Percentiles rank a stretch among this genome's conserved stretches.
Evolutionary conservation across 768 basidiomycete species (phyloP).

Genomic region (Vararia minispora): DNA sequence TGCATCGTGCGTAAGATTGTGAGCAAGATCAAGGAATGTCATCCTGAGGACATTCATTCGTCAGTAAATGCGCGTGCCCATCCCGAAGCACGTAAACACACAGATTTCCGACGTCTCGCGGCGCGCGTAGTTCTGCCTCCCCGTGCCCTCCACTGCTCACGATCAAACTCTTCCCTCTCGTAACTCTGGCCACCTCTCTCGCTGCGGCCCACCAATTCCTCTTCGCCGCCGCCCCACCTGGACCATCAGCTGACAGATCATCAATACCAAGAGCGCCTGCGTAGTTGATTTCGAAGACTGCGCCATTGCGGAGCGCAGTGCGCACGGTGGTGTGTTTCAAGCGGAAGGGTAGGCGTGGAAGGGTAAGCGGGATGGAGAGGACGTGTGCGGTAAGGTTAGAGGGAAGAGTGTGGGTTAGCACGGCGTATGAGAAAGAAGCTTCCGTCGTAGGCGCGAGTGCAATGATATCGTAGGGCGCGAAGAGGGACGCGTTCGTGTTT

Average conservation of each 20-base stretch:
- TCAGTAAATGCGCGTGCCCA: background rate
- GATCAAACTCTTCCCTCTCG: constrained; percentile 68
- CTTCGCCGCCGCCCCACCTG: constrained; percentile 45
- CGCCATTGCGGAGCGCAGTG: constrained; percentile 72
- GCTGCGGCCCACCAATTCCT: constrained; percentile 81
- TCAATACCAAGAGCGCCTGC: constrained; percentile 62
- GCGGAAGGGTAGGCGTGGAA: constrained; percentile 68
- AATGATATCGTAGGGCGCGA: constrained; percentile 66
- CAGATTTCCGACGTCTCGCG: constrained; percentile 70
- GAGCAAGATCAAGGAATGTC: constrained; percentile 53
- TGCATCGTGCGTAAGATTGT: constrained; percentile 56
- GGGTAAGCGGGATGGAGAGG: constrained; percentile 67
- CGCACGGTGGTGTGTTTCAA: constrained; percentile 78
- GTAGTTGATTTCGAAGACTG: constrained; percentile 74
- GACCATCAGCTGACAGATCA: constrained; percentile 37
- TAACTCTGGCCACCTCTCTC: constrained; percentile 66
- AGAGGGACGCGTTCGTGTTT: constrained; percentile 50
- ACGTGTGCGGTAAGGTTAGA: constrained; percentile 72
- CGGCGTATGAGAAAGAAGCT: constrained; percentile 64
- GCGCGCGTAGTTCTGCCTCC: constrained; percentile 54
- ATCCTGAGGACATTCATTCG: constrained; percentile 32
- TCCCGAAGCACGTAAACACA: constrained; percentile 23
- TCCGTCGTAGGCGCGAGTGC: constrained; percentile 65
- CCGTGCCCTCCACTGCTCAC: constrained; percentile 58
- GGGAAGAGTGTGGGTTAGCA: constrained; percentile 68